Evolutionary conservation across 2,329 filamentous ascomycete genomes (phyloP), one percentile per base, ranked within the genome.

Genomic region (Fusarium sulawesiense): DNA sequence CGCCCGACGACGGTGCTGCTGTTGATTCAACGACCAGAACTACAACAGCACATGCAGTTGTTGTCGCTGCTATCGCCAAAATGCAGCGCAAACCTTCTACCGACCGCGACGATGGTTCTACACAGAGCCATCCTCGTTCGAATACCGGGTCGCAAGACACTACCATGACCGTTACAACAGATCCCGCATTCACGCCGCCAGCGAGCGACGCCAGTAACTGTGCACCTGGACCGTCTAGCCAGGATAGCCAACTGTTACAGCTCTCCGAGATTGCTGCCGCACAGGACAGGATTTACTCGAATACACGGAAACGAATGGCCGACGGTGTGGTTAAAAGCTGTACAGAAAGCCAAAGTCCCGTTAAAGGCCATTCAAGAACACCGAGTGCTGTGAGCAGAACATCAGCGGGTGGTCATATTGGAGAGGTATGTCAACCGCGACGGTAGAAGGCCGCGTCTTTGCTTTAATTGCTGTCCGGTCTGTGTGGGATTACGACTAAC

Each of bases 251-350:
- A 73, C 75, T 90, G 49, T 80, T 87, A 18, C 85, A 86, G 64
- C 79, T 89, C n/a, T 89, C 87, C 8, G 83, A 88, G 65, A 80
- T 89, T 57, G 87, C 87, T 29, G 86, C 88, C 40, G 81, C 81
- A 32, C 84, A 86, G 76, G 81, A 85, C 68, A 84, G 83, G 75
- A 83, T 70, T 37, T 72, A 46, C 21, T 61, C 62, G 44, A 67
- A 77, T 34, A 84, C 85, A 40, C 88, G 89, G 66, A 97, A 97
- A 81, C 87, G 93, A 71, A 95, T 89, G 74, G 92, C 92, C 34
- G 91, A 92, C 76, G 93, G 93, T 44, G 83, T 88, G 51, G 84
- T 94, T 60, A 97, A 94, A 80, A 79, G 84, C 74, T 82, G 64
- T 65, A 78, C 44, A 71, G 77, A 69, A 10, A 84, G 80, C 66